Conservation (phyloP, 1,284 basidiomycete species). For the Cryptococcus sp. region DNA sequence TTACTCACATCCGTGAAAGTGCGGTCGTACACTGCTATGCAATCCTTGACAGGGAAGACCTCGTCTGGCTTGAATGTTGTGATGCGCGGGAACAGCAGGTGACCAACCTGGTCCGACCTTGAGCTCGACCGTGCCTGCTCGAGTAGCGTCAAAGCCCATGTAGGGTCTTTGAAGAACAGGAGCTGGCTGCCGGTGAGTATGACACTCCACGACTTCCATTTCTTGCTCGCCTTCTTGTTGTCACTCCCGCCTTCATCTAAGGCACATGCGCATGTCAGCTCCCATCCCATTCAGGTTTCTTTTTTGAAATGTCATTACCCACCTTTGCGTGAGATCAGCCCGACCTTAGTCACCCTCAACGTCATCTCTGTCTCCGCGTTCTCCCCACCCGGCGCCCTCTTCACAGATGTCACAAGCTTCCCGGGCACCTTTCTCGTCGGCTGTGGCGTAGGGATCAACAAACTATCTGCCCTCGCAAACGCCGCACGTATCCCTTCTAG, state of each 20-base stretch:
- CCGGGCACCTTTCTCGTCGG: constrained; percentile 2
- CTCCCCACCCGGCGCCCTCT: neutral
- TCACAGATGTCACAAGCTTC: constrained; percentile 9
- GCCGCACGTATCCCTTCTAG: constrained; percentile 63
- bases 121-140: constrained; percentile 51
- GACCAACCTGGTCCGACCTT: constrained; percentile 30
- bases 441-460: constrained; percentile 12
- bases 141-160: constrained; percentile 62
- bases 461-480: constrained; percentile 62
- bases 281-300: neutral
- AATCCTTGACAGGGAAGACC: constrained; percentile 71
- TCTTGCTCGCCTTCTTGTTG: constrained; percentile 70
- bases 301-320: constrained; percentile 17
- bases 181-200: constrained; percentile 87
- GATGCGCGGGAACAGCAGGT: constrained; percentile 55
- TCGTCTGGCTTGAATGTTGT: constrained; percentile 80
- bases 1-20: constrained; percentile 66
- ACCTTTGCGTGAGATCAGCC: constrained; percentile 73
- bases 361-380: constrained; percentile 35
- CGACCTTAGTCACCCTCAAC: constrained; percentile 77
- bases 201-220: constrained; percentile 85
- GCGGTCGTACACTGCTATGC: constrained; percentile 73
- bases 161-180: constrained; percentile 82
- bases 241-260: constrained; percentile 65
- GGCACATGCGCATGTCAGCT: constrained; percentile 9